These are phyloP conservation scores for Monilinia vaccinii-corymbosi DNA, from an alignment of 2,329 filamentous ascomycete species.

Conservation along the genomic window DNA sequence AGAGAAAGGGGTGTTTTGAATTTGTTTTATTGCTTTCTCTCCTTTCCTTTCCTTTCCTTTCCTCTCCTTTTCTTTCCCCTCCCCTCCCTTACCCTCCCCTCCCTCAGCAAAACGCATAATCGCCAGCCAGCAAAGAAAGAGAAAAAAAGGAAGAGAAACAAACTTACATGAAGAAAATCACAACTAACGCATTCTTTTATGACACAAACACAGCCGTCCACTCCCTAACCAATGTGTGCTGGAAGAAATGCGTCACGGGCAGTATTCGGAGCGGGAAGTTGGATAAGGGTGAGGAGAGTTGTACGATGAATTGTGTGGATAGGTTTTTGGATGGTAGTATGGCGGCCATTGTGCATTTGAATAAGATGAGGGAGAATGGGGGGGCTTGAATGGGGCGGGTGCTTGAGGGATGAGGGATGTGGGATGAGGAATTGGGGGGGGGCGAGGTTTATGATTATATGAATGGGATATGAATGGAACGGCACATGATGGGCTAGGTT, in stretches of 20 bases:
- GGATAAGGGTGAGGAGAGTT: slow-evolving; percentile 70
- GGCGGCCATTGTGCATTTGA: slow-evolving; percentile 76
- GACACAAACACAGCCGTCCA: slow-evolving; percentile 44
- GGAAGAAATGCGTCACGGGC: slow-evolving; percentile 82
- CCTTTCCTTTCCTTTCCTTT: too few relatives aligned
- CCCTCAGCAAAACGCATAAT: too few relatives aligned
- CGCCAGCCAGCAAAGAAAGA: too few relatives aligned
- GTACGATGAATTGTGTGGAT: slow-evolving; percentile 87
- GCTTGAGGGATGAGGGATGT: neutral
- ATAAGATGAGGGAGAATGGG: slow-evolving; percentile 42
- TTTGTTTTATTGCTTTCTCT: too few relatives aligned
- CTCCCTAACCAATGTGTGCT: slow-evolving; percentile 69
- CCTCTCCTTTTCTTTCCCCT: too few relatives aligned
- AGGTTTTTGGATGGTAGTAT: slow-evolving; percentile 85
- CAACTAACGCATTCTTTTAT: too few relatives aligned
- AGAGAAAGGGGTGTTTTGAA: neutral
- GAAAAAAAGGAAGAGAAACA: too few relatives aligned
- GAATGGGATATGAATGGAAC: neutral
- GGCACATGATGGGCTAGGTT: too few relatives aligned
- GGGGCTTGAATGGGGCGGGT: too few relatives aligned
- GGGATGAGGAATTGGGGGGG: neutral
- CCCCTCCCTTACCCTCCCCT: too few relatives aligned
- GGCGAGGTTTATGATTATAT: neutral
- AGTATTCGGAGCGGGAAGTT: slow-evolving; percentile 63
- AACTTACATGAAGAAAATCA: too few relatives aligned